Percentiles rank a stretch among this genome's conserved stretches.
phyloP scores from a whole-genome alignment of 2,329 filamentous ascomycete genomes.

The Aspergillus fijiensis region DNA sequence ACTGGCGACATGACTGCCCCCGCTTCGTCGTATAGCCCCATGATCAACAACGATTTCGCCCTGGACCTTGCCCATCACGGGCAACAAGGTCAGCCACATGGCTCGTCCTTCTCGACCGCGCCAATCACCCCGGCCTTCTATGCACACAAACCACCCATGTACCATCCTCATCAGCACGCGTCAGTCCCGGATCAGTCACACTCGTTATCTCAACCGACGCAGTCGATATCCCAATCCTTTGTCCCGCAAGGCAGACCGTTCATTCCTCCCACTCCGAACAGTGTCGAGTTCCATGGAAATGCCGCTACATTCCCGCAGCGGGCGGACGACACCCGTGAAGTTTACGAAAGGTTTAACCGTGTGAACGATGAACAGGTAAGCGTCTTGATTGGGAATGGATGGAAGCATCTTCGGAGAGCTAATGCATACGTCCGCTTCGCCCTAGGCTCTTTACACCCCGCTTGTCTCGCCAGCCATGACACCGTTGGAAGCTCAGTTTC shows the following conservation, averaged over 20 bases:
- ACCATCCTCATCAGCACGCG: conserved; percentile 26
- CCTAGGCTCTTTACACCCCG: conserved; percentile 50
- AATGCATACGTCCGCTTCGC: conserved; percentile 17
- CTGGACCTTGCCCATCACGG: conserved; percentile 30
- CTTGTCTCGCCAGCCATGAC: conserved; percentile 53
- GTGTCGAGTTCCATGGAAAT: conserved; percentile 48
- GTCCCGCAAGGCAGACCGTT: conserved; percentile 32
- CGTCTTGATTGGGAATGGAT: not conserved
- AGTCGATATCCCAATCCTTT: conserved; percentile 27
- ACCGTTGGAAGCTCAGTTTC: conserved; percentile 49
- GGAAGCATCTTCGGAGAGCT: conserved; percentile 10
- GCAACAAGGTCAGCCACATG: conserved; percentile 26
- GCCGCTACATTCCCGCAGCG: conserved; percentile 42
- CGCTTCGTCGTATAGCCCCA: conserved; percentile 27
- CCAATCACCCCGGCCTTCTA: conserved; percentile 35
- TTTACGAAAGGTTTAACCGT: conserved; percentile 47
- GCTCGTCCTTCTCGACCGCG: conserved; percentile 32
- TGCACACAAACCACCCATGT: conserved; percentile 29
- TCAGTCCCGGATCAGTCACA: conserved; percentile 31
- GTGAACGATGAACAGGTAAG: conserved; percentile 47
- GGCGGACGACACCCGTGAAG: conserved; percentile 41
- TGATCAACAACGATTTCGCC: conserved; percentile 39
- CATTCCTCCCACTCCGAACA: conserved; percentile 51
- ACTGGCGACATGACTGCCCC: conserved; percentile 26
- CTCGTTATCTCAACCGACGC: conserved; percentile 23